These are phyloP conservation scores for Pythium volutum DNA, from an alignment of 352 stramenopile genomes.

Conservation along the genomic window DNA sequence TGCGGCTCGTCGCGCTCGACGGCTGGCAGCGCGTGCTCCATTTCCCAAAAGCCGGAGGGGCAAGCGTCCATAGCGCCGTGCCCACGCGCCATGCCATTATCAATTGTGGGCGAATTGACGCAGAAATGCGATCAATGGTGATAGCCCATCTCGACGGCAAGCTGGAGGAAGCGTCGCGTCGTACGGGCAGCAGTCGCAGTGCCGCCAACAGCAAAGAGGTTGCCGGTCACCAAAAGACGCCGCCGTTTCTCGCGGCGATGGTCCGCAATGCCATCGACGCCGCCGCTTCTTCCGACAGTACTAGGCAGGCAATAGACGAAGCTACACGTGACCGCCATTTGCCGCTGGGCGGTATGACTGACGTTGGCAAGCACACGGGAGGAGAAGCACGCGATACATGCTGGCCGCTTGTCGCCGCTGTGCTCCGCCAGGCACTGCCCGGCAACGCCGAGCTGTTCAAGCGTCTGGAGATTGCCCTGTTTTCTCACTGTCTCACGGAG, in stretches of 20 bases:
- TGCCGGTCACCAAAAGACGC: constrained; percentile 47
- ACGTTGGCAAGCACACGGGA: constrained; percentile 52
- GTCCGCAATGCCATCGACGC: constrained; percentile 19
- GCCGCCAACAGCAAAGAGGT: constrained; percentile 21
- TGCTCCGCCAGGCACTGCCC: constrained; percentile 34
- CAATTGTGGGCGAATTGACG: constrained; percentile 34
- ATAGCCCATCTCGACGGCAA: background rate
- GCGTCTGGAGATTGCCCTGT: constrained; percentile 16
- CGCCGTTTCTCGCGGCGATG: constrained; percentile 42
- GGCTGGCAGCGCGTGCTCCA: constrained; percentile 39
- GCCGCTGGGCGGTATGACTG: constrained; percentile 38
- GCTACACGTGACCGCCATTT: background rate
- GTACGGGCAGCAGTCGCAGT: constrained; percentile 30
- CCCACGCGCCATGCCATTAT: constrained; percentile 25
- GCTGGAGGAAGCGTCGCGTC: constrained; percentile 27
- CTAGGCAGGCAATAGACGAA: background rate
- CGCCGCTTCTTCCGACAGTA: background rate
- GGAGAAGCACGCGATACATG: constrained; percentile 40
- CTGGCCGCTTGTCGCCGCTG: constrained; percentile 45
- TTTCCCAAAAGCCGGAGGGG: constrained; percentile 26
- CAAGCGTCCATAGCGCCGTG: constrained; percentile 35
- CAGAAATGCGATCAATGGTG: constrained; percentile 14
- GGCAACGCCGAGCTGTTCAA: constrained; percentile 31
- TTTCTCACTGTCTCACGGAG: background rate
- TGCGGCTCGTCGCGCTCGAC: constrained; percentile 42